These are phyloP conservation scores for Beauveria rudraprayagi DNA, from an alignment of 2,329 filamentous ascomycete species.

Conservation along the genomic window DNA sequence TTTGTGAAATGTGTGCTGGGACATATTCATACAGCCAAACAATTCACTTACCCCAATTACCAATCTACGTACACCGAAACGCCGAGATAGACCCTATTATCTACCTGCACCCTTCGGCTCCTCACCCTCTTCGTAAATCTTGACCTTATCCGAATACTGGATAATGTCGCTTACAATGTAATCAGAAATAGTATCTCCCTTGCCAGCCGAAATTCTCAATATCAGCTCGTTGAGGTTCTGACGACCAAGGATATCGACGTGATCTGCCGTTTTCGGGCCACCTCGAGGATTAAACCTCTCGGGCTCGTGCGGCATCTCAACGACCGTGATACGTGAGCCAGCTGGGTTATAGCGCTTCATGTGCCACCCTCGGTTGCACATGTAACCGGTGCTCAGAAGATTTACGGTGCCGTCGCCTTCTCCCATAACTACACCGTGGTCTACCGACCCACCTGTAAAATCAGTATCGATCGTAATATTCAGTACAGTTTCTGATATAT, in stretches of 20 bases:
- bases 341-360: constrained; percentile 92
- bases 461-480: constrained; percentile 68
- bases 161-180: constrained; percentile 72
- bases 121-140: constrained; percentile 61
- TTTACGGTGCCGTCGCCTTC: constrained; percentile 96
- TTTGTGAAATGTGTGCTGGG: not conserved
- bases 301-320: constrained; percentile 95
- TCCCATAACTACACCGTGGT: constrained; percentile 90
- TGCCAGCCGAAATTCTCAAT: constrained; percentile 75
- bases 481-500: constrained; percentile 58
- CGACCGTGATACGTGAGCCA: constrained; percentile 69
- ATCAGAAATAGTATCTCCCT: constrained; percentile 70
- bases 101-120: not conserved
- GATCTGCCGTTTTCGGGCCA: constrained; percentile 68
- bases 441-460: constrained; percentile 51
- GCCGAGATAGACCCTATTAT: not conserved
- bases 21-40: not conserved
- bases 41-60: not conserved
- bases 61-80: constrained; percentile 1
- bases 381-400: constrained; percentile 84
- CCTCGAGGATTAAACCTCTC: constrained; percentile 81
- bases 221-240: constrained; percentile 87
- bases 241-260: constrained; percentile 90
- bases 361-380: constrained; percentile 93
- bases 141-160: constrained; percentile 75